Conservation (phyloP, 805 yeast species). For the Lipomyces lipofer region DNA sequence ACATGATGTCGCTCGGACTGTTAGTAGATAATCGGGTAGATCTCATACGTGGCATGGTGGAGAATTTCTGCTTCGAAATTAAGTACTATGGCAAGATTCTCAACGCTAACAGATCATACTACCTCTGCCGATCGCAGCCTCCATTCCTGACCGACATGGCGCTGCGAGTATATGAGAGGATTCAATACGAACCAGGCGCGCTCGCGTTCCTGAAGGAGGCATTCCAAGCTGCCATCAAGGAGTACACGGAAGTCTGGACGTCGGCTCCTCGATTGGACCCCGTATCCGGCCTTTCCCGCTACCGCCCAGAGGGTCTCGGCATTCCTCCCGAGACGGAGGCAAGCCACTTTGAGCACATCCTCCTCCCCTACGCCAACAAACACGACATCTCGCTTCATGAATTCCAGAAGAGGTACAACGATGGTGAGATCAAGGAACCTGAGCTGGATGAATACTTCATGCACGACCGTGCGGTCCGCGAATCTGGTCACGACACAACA, state of each 20-base stretch:
- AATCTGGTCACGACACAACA: slow-evolving; percentile 93
- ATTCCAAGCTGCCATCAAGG: slow-evolving; percentile 77
- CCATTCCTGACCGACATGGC: slow-evolving; percentile 96
- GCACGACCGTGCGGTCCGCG: slow-evolving; percentile 94
- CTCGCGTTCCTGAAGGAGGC: slow-evolving; percentile 65
- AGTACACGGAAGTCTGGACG: slow-evolving; percentile 81
- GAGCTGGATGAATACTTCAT: slow-evolving; percentile 82
- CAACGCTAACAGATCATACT: slow-evolving; percentile 92
- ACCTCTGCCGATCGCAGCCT: slow-evolving; percentile 90
- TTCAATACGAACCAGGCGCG: slow-evolving; percentile 44
- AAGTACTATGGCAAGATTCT: slow-evolving; percentile 86
- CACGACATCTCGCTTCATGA: slow-evolving; percentile 57
- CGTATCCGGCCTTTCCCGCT: slow-evolving; percentile 78
- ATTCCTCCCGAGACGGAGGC: slow-evolving; percentile 96
- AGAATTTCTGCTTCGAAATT: slow-evolving; percentile 88
- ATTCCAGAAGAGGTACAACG: slow-evolving; percentile 69
- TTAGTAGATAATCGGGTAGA: slow-evolving; percentile 63
- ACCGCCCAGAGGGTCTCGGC: slow-evolving; percentile 86
- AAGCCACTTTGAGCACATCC: slow-evolving; percentile 74
- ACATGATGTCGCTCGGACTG: slow-evolving; percentile 85
- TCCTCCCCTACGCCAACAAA: slow-evolving; percentile 68
- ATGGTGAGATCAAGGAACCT: slow-evolving; percentile 67
- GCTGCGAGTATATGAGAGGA: slow-evolving; percentile 60
- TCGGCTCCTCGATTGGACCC: slow-evolving; percentile 70
- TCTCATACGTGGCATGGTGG: slow-evolving; percentile 85